Evolutionary conservation across 306 rosid genomes (phyloP), one percentile per base, ranked within the genome.

Genomic region (Cotoneaster glaucophyllus): DNA sequence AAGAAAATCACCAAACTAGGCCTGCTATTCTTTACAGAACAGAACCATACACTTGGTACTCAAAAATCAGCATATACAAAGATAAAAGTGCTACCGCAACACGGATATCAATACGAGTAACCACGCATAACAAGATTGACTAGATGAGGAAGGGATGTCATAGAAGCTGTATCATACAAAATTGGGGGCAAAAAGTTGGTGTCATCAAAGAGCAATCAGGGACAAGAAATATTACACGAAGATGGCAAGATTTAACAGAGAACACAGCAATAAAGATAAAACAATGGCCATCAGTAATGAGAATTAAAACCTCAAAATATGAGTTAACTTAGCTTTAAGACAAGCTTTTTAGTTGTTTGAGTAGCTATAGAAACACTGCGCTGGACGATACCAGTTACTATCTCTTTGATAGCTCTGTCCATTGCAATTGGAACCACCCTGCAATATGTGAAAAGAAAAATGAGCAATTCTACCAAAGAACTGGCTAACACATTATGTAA

Each of bases 311-410:
- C 71, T 32, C 18, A 54, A 74, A 24, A 71, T 11, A 26, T 4
- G 22, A 74, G 70, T 39, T 48, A 48, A 54, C 76, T 71, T 75
- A 93, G 98, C 99, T 96, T 96, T 80, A 92, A 86, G 80, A 96
- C 99, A 81, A 96, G 97, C 74, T 92, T 98, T 82, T 96, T 96
- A 9, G 99, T 96, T 34, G 99, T 96, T 82, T 96, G 98, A 65
- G 99, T 90, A 48, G 98, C 99, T 25, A 25, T 25, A 25, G 26
- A 25, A 25, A 25, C 26, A 25, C 26, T 25, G 26, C 26, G 26
- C 26, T 25, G 26, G 26, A 25, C 26, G 26, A 25, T 25, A 25
- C 26, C 26, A 25, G 26, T 25, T 25, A 25, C 26, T 25, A 25
- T 25, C 26, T 25, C 26, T 25, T 25, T 25, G 26, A 25, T 25